Conservation (phyloP, 2,329 filamentous ascomycete species). For the Aspergillus fumigatiaffinis region DNA sequence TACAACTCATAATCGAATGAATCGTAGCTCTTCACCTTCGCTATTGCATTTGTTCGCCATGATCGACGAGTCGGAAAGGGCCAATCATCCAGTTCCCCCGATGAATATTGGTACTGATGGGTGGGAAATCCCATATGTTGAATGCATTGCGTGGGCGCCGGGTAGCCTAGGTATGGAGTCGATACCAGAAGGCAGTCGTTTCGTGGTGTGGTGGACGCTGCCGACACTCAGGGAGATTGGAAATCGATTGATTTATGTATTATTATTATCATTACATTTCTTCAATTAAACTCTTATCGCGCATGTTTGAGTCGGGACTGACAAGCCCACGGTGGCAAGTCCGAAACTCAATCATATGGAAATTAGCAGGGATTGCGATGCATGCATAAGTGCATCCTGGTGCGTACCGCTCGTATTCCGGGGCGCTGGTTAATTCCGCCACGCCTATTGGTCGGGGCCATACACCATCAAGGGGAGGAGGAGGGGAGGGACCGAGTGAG, state of each 20-base stretch:
- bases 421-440: slow-evolving; percentile 6
- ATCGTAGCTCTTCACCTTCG: no score
- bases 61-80: neutral
- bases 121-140: neutral
- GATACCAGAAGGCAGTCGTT: neutral
- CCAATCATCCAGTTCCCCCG: no score
- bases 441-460: slow-evolving; percentile 16
- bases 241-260: slow-evolving; percentile 18
- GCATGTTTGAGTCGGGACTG: neutral
- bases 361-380: neutral
- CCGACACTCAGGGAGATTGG: slow-evolving; percentile 1
- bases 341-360: neutral
- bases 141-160: neutral
- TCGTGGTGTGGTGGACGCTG: no score
- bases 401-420: slow-evolving; percentile 7
- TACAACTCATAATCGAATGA: neutral
- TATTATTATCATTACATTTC: slow-evolving; percentile 17
- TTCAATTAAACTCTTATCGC: slow-evolving; percentile 15
- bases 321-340: neutral
- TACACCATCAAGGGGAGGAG: neutral
- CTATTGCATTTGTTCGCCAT: neutral
- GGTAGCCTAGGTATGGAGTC: neutral
- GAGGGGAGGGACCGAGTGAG: neutral
- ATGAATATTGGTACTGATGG: neutral
- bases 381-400: neutral